Base-by-base conservation (phyloP, 495 filamentous ascomycete species). In the Xylona heveae region DNA sequence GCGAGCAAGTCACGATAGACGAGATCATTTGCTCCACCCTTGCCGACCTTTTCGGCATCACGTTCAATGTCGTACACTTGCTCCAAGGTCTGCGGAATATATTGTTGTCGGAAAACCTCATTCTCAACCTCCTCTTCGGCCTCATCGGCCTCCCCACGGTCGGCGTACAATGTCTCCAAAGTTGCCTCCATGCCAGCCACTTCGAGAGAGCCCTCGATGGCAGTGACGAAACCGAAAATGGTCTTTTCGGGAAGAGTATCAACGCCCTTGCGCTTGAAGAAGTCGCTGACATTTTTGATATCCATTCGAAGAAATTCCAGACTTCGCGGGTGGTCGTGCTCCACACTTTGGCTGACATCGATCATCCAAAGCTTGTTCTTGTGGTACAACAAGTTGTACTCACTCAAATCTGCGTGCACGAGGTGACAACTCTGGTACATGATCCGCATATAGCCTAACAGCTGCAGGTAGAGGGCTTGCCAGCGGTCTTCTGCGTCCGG, bases 1-100 rank as follows among this genome's bases (percentile, higher is more conserved):
- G 78, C 79, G 0, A 97, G 61, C 17, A 97, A 57, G 38, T 75
- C 69, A 24, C 68, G 65, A 46, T 94, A 97, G 2, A 91, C 66
- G 8, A 93, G 60, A 18, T 73, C 70, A 1, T 64, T 64, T 29
- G 70, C 77, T 27, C 71, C 58, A 6, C 78, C 84, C 12, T 69
- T 62, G 1, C 66, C 68, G 2, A 92, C 61, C 48, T 68, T 69
- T 38, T 80, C 69, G 4, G 71, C 76, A 41, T 95, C 88, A 40
- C 83, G 72, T 52, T 95, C 88, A 28, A 93, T 65, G 46, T 97
- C 88, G 42, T 93, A 94, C 1, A 95, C 88, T 38, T 95, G 78
- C 42, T 94, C 74, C 26, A 97, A 54, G 0, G 75, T 93, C 49
- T 90, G 81, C 3, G 88, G 88, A 28, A 97, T 94, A 46, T 81